phyloP scores from a whole-genome alignment of 352 stramenopile species.

The Globisporangium polare region DNA sequence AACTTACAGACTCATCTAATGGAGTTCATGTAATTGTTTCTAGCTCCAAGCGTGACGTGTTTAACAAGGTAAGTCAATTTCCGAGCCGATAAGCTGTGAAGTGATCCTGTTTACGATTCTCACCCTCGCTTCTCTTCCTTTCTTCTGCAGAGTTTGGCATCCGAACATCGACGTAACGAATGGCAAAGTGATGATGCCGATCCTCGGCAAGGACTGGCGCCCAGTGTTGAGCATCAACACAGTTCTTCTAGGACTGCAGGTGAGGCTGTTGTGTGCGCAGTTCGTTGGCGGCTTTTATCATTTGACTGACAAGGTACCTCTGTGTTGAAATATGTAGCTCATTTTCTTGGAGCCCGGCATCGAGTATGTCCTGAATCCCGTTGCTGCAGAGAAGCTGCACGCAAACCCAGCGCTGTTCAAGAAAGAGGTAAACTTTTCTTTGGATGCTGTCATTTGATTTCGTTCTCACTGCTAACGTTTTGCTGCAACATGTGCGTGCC shows the following conservation, averaged over 20 bases:
- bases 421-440: slow-evolving; percentile 21
- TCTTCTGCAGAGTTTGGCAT: slow-evolving; percentile 66
- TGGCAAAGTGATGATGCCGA: slow-evolving; percentile 84
- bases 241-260: slow-evolving; percentile 79
- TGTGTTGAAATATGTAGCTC: slow-evolving; percentile 31
- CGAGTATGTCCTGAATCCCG: slow-evolving; percentile 59
- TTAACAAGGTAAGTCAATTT: slow-evolving; percentile 45
- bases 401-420: slow-evolving; percentile 43
- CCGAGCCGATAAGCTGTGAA: too few relatives aligned
- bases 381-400: slow-evolving; percentile 53
- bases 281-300: not conserved
- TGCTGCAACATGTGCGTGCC: not conserved
- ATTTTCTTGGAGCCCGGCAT: slow-evolving; percentile 79
- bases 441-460: not conserved
- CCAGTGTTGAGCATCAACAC: slow-evolving; percentile 85
- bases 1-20: not conserved
- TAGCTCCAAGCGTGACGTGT: slow-evolving; percentile 70
- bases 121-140: slow-evolving; percentile 10
- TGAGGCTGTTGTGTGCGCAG: slow-evolving; percentile 17
- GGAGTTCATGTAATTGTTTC: not conserved
- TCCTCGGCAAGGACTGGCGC: slow-evolving; percentile 80
- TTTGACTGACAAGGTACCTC: not conserved
- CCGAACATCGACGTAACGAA: slow-evolving; percentile 75
- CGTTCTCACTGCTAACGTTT: not conserved
- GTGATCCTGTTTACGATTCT: slow-evolving; percentile 1